Conservation (phyloP, 345 rosid genomes). For the Laguncularia racemosa region DNA sequence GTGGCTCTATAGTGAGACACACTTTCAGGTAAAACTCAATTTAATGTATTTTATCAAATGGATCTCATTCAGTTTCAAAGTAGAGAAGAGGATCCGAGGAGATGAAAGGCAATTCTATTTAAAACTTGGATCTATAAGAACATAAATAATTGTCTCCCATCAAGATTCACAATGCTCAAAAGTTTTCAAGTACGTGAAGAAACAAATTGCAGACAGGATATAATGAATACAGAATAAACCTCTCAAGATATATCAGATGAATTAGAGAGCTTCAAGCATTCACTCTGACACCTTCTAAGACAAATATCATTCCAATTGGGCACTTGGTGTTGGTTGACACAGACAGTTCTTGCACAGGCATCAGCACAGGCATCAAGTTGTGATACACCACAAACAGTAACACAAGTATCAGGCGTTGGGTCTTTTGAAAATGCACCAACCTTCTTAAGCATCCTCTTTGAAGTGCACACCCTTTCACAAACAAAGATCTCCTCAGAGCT, state of each 20-base stretch:
- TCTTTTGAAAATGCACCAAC: conserved; percentile 81
- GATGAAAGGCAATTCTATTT: too few species aligned
- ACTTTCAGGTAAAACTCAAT: too few species aligned
- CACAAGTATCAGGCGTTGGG: conserved; percentile 69
- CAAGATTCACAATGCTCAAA: too few species aligned
- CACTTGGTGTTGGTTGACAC: conserved; percentile 82
- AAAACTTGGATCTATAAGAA: too few species aligned
- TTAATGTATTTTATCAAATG: too few species aligned
- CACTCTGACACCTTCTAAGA: conserved; percentile 71
- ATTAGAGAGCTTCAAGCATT: conserved; percentile 57
- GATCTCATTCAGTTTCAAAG: too few species aligned
- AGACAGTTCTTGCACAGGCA: conserved; percentile 80
- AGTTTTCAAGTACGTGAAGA: too few species aligned
- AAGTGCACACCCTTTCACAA: conserved; percentile 85
- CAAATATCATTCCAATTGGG: conserved; percentile 90
- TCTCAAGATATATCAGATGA: conserved; percentile 23
- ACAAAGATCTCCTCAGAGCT: conserved; percentile 79
- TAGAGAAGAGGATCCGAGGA: too few species aligned
- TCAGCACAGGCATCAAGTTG: conserved; percentile 87
- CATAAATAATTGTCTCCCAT: too few species aligned
- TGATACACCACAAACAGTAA: conserved; percentile 85
- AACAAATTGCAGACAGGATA: too few species aligned
- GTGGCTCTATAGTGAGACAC: too few species aligned
- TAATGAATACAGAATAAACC: background rate
- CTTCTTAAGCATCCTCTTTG: conserved; percentile 80